These are phyloP conservation scores for Termitomyces titanicus DNA, from an alignment of 768 basidiomycete genomes.

Conservation along the genomic window DNA sequence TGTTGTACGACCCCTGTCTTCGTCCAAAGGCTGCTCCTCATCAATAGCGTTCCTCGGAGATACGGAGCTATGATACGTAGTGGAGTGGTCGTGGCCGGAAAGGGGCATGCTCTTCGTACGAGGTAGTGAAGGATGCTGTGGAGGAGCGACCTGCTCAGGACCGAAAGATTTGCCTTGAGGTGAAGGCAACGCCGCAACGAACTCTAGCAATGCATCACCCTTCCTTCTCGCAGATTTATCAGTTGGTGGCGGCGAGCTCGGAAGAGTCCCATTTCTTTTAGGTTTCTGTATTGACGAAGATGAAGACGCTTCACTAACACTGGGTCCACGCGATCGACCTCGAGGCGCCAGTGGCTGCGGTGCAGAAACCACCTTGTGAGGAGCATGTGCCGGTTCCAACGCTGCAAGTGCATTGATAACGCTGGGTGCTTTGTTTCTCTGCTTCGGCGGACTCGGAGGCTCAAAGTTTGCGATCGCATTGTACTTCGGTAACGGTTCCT, in stretches of 20 bases:
- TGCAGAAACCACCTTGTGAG: constrained; percentile 22
- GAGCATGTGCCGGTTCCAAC: constrained; percentile 20
- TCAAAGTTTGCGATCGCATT: constrained; percentile 13
- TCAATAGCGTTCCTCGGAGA: constrained; percentile 18
- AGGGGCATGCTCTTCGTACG: constrained; percentile 54
- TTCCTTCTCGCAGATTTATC: constrained; percentile 16
- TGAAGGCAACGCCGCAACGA: constrained; percentile 8
- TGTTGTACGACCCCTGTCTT: constrained; percentile 23
- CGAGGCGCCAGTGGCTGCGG: constrained; percentile 26
- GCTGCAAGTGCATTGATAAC: constrained; percentile 21
- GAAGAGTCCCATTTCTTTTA: constrained; percentile 7
- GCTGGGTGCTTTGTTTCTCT: constrained; percentile 1
- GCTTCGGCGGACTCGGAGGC: constrained; percentile 7
- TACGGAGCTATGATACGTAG: constrained; percentile 16
- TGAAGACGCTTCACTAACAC: constrained; percentile 15
- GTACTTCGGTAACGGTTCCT: constrained; percentile 18
- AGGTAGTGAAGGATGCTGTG: constrained; percentile 19
- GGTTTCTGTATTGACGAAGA: constrained; percentile 14
- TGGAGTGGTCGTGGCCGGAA: constrained; percentile 13
- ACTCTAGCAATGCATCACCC: constrained; percentile 13
- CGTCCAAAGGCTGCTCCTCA: constrained; percentile 15
- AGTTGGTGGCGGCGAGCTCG: neutral
- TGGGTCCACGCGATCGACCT: constrained; percentile 22
- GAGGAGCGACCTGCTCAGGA: neutral
- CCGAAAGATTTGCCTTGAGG: constrained; percentile 7